Conservation (phyloP, 345 rosid genomes). For the Chamaenerion angustifolium region DNA sequence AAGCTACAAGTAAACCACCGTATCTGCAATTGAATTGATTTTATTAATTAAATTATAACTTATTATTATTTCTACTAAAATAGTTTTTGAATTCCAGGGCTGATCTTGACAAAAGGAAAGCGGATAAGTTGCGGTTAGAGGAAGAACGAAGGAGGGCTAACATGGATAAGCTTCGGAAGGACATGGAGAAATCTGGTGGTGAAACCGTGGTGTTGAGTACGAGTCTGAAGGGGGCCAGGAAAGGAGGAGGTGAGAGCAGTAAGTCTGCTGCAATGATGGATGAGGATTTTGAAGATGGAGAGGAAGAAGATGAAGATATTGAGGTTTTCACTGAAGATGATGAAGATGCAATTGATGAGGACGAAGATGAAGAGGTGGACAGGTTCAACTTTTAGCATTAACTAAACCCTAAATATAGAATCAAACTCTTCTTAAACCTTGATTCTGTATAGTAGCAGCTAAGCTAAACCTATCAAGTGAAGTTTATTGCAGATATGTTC, state of each 20-base stretch:
- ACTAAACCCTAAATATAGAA: too few relatives aligned
- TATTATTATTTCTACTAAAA: too few relatives aligned
- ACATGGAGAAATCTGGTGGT: slow-evolving; percentile 18
- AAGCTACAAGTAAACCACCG: slow-evolving; percentile 11
- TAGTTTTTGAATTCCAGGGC: slow-evolving; percentile 3
- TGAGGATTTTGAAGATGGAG: slow-evolving; percentile 5
- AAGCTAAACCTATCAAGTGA: too few relatives aligned
- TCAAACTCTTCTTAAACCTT: too few relatives aligned
- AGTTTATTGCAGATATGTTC: too few relatives aligned
- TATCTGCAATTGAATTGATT: neutral
- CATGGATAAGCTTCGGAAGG: slow-evolving; percentile 15
- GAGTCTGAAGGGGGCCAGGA: slow-evolving; percentile 9
- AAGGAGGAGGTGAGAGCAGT: slow-evolving; percentile 1
- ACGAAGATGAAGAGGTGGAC: slow-evolving; percentile 15
- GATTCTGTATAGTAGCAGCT: too few relatives aligned
- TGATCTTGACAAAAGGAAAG: slow-evolving; percentile 17
- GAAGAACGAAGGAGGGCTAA: slow-evolving; percentile 11
- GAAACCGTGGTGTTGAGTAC: slow-evolving; percentile 16
- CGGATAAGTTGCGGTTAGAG: slow-evolving; percentile 12
- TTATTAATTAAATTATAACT: neutral
- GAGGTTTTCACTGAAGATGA: neutral
- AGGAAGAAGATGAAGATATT: slow-evolving; percentile 3
- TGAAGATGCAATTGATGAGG: slow-evolving; percentile 8
- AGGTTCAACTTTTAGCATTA: slow-evolving; percentile 10
- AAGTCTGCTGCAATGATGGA: slow-evolving; percentile 9